Conservation (phyloP, 2,329 filamentous ascomycete genomes). For the Harringtonia lauricola region DNA sequence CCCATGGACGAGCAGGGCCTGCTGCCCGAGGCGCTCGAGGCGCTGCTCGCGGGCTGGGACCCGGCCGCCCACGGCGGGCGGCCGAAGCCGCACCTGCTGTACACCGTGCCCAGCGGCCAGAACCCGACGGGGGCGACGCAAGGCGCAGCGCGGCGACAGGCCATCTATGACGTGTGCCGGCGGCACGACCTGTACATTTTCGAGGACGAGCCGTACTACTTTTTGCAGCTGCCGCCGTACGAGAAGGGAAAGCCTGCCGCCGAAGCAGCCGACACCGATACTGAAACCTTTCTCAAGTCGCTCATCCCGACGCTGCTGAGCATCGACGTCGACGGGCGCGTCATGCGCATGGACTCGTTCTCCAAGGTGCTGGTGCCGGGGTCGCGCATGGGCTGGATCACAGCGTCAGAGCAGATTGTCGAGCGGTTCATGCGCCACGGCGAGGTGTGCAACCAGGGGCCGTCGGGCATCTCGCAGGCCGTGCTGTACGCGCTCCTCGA, state of each 20-base stretch:
- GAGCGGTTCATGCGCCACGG: constrained; percentile 74
- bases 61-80: constrained; percentile 26
- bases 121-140: constrained; percentile 88
- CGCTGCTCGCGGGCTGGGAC: constrained; percentile 39
- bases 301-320: constrained; percentile 68
- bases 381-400: constrained; percentile 77
- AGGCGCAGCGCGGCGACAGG: constrained; percentile 51
- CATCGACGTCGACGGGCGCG: constrained; percentile 77
- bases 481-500: constrained; percentile 83
- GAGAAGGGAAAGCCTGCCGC: constrained; percentile 15
- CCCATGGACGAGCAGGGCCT: constrained; percentile 43
- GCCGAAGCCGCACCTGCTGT: constrained; percentile 43
- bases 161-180: constrained; percentile 66
- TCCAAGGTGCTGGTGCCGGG: constrained; percentile 85
- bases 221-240: constrained; percentile 78
- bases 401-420: constrained; percentile 72
- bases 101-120: constrained; percentile 64
- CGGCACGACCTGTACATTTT: constrained; percentile 81
- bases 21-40: constrained; percentile 38
- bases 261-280: not conserved
- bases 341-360: constrained; percentile 85
- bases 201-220: constrained; percentile 93
- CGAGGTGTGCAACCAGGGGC: constrained; percentile 77
- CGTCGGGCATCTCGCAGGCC: constrained; percentile 74
- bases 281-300: constrained; percentile 58